phyloP scores from a whole-genome alignment of 1,139 yeast species.

The Saccharomycopsis hybrid region DNA sequence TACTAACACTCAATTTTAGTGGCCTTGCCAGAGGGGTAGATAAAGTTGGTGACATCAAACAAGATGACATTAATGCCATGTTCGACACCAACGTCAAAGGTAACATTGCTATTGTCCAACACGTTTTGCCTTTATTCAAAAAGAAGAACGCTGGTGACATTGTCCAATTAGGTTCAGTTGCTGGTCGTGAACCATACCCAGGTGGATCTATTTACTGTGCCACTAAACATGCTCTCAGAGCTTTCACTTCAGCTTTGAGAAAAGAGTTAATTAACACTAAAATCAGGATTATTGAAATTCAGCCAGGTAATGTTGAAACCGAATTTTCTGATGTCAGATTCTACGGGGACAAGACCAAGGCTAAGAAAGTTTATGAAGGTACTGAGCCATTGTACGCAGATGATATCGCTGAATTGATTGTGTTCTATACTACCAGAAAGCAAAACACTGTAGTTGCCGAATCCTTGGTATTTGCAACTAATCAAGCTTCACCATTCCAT shows the following conservation, averaged over 20 bases:
- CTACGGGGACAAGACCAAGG: conserved; percentile 56
- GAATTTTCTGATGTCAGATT: conserved; percentile 66
- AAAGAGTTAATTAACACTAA: conserved; percentile 62
- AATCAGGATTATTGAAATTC: conserved; percentile 66
- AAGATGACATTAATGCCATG: conserved; percentile 50
- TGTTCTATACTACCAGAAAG: conserved; percentile 56
- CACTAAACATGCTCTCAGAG: conserved; percentile 68
- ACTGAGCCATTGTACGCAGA: conserved; percentile 63
- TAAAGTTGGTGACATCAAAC: conserved; percentile 46
- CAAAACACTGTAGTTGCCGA: conserved; percentile 69
- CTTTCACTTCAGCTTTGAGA: conserved; percentile 61
- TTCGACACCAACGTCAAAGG: conserved; percentile 62
- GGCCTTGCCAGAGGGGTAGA: conserved; percentile 66
- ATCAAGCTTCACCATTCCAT: conserved; percentile 63
- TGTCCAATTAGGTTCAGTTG: conserved; percentile 70
- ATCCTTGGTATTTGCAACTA: conserved; percentile 59
- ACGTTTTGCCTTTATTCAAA: conserved; percentile 49
- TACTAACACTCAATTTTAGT: conserved; percentile 1
- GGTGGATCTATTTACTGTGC: conserved; percentile 76
- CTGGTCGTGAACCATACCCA: conserved; percentile 75
- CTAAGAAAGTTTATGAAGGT: conserved; percentile 61
- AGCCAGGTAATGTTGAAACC: conserved; percentile 78
- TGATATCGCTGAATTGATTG: conserved; percentile 68
- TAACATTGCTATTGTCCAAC: conserved; percentile 55
- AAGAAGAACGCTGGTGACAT: conserved; percentile 57